Percentiles rank a stretch among this genome's conserved stretches.
phyloP scores from a whole-genome alignment of 768 basidiomycete genomes.

The Boletus rubroflammeus region DNA sequence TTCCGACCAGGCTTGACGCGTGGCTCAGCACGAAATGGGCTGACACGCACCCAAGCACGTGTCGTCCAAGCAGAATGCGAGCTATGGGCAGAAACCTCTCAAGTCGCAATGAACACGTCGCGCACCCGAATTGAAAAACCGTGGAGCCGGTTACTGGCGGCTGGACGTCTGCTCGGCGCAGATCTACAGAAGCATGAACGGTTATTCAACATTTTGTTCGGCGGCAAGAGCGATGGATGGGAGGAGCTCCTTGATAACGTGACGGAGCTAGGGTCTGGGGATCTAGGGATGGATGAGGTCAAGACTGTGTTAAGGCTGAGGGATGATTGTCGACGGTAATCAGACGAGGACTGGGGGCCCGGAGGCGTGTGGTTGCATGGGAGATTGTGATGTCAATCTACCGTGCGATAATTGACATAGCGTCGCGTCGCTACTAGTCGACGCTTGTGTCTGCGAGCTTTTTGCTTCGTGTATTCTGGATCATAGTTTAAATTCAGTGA shows the following conservation, averaged over 20 bases:
- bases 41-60: constrained; percentile 47
- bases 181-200: constrained; percentile 41
- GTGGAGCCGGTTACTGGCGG: constrained; percentile 71
- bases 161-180: constrained; percentile 61
- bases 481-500: not conserved
- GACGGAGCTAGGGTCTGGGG: constrained; percentile 55
- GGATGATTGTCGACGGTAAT: constrained; percentile 33
- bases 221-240: constrained; percentile 41
- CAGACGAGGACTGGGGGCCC: not conserved
- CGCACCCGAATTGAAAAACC: constrained; percentile 62
- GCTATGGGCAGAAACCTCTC: constrained; percentile 81
- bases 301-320: constrained; percentile 48
- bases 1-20: constrained; percentile 69
- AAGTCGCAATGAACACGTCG: constrained; percentile 47
- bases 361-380: not conserved
- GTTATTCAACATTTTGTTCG: constrained; percentile 14
- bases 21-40: constrained; percentile 16
- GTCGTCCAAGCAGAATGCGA: constrained; percentile 67
- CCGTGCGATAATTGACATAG: not conserved
- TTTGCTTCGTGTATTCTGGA: not conserved
- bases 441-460: not conserved
- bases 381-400: not conserved
- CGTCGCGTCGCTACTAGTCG: not conserved
- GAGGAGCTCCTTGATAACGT: constrained; percentile 43
- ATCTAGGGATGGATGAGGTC: constrained; percentile 61